These are phyloP conservation scores for Barnettozyma californica DNA, from an alignment of 805 yeast species.

Conservation along the genomic window DNA sequence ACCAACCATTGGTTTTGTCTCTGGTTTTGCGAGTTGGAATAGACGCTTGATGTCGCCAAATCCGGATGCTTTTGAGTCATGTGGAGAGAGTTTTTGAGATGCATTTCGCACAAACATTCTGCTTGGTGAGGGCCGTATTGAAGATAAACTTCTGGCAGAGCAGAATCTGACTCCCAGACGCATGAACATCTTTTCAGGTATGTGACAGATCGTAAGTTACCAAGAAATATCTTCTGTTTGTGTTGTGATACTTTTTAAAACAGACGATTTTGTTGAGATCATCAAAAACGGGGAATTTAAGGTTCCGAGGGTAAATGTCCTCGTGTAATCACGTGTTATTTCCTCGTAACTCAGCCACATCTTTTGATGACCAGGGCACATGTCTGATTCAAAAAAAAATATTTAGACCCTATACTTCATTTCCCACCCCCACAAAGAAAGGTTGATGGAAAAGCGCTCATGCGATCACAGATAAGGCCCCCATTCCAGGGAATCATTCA, in stretches of 20 bases:
- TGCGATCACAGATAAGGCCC: background rate
- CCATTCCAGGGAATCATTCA: constrained; percentile 28
- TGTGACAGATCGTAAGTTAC: background rate
- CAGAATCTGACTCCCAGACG: background rate
- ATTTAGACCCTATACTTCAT: no score
- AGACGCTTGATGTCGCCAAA: constrained; percentile 36
- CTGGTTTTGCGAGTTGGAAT: constrained; percentile 52
- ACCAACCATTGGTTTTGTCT: constrained; percentile 44
- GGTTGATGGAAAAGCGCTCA: background rate
- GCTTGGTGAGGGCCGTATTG: background rate
- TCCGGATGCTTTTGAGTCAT: constrained; percentile 32
- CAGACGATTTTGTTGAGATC: no score
- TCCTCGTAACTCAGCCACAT: background rate
- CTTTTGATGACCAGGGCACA: no score
- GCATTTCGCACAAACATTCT: background rate
- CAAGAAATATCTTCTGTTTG: no score
- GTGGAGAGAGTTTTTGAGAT: constrained; percentile 23
- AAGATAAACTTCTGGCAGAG: background rate
- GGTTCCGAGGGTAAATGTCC: no score
- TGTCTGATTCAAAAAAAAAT: no score
- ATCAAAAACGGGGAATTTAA: no score
- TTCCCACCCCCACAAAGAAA: background rate
- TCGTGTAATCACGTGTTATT: no score
- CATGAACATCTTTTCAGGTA: background rate
- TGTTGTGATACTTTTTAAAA: no score